Conservation (phyloP, 2,329 filamentous ascomycete species). For the Zymoseptoria tritici region DNA sequence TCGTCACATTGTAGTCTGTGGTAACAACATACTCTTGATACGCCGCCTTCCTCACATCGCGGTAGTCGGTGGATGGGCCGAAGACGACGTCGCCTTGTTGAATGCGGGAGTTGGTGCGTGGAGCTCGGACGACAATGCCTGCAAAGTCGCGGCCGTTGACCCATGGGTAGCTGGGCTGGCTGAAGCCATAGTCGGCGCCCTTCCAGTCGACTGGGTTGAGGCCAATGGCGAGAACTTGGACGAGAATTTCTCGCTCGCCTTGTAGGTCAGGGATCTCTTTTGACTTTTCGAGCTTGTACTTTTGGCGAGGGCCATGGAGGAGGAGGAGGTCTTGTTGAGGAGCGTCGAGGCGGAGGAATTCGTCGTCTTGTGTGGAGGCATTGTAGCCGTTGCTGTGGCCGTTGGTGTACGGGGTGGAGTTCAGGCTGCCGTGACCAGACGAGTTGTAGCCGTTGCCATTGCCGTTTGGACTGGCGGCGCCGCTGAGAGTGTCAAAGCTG, state of each 20-base stretch:
- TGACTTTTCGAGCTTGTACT: slow-evolving; percentile 27
- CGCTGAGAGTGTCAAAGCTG: slow-evolving; percentile 17
- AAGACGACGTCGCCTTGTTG: slow-evolving; percentile 51
- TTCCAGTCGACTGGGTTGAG: slow-evolving; percentile 75
- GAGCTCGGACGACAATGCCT: slow-evolving; percentile 52
- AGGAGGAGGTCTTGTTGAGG: slow-evolving; percentile 30
- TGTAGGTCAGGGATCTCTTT: slow-evolving; percentile 26
- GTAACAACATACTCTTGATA: slow-evolving; percentile 64
- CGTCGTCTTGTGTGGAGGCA: slow-evolving; percentile 15
- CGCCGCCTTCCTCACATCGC: slow-evolving; percentile 62
- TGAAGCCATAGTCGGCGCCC: slow-evolving; percentile 61
- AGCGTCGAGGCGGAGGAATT: slow-evolving; percentile 25
- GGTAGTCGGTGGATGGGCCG: slow-evolving; percentile 67
- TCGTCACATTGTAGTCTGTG: slow-evolving; percentile 57
- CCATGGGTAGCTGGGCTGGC: slow-evolving; percentile 59
- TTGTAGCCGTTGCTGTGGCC: slow-evolving; percentile 9
- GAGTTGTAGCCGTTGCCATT: slow-evolving; percentile 13
- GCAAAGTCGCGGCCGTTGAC: slow-evolving; percentile 64
- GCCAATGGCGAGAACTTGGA: slow-evolving; percentile 58
- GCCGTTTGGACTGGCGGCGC: slow-evolving; percentile 8
- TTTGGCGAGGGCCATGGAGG: slow-evolving; percentile 29
- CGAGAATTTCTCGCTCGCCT: slow-evolving; percentile 49
- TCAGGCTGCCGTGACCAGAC: slow-evolving; percentile 11
- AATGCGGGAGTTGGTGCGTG: slow-evolving; percentile 41
- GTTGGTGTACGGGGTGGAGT: slow-evolving; percentile 7